Base-by-base conservation (phyloP, 2,329 filamentous ascomycete species). In the Penicillium thymicola region DNA sequence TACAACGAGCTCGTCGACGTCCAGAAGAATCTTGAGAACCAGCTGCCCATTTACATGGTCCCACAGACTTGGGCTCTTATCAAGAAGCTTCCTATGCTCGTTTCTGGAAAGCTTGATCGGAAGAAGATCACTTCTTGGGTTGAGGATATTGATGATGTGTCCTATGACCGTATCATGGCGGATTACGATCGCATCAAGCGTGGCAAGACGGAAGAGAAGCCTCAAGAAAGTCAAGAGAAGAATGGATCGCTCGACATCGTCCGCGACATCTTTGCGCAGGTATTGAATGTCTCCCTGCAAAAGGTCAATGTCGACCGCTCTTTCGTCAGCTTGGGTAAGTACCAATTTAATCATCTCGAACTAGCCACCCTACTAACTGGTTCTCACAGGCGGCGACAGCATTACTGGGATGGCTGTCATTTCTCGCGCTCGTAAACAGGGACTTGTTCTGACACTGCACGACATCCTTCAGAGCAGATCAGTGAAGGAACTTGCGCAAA, bases 11-110 rank as follows among this genome's bases (percentile, higher is more conserved):
- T 76, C 25, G 71, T 65, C 18, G 62, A 65, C 5, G 67, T 68
- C 16, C 76, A 66, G 51, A 76, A 75, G 52, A 73, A 64, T 30
- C 70, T 78, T 21, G 71, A 75, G 47, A 66, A 70, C 30, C 75
- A 79, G 47, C 66, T 81, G 8, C 75, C 78, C 8, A 72, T 76
- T 5, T 78, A 78, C 60, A 76, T 79, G 73, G 67, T 78, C 8
- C 78, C 79, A 0, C 75, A 73, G 58, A 65, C 59, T 48, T 72
- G 75, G 73, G 65, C 70, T 59, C 73, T 75, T 4, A 67, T 78
- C 34, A 62, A 71, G 58, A 59, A 70, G n/a, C 57, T 81, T 11
- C 76, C 78, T 2, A 68, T 71, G 67, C 66, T 74, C n/a, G 68
- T 72, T 0, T 70, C 65, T 13, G 71, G 68, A 8, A 68, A 75